Conservation (phyloP, 495 filamentous ascomycete genomes). For the Aspergillus asperescens region DNA sequence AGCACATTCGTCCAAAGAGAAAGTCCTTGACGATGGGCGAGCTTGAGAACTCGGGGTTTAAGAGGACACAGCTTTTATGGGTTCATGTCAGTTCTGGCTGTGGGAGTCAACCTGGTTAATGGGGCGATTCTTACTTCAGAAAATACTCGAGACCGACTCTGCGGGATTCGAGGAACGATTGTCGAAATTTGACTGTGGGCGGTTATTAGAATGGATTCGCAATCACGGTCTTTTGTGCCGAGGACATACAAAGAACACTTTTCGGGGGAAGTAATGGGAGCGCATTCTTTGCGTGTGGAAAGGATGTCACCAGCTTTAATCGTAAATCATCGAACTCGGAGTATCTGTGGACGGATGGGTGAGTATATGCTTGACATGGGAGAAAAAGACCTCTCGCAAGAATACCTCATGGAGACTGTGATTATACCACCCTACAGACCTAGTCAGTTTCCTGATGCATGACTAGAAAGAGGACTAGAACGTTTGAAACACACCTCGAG, state of each 20-base stretch:
- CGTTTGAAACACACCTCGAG: conserved; percentile 52
- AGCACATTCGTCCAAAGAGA: conserved; percentile 47
- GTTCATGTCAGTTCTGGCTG: background rate
- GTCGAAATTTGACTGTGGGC: conserved; percentile 55
- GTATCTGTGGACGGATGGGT: conserved; percentile 42
- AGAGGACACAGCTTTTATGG: conserved; percentile 52
- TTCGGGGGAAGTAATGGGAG: conserved; percentile 66
- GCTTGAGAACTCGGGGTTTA: conserved; percentile 66
- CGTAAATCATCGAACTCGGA: conserved; percentile 68
- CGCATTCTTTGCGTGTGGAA: conserved; percentile 59
- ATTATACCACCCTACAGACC: conserved; percentile 52
- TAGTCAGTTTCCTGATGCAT: conserved; percentile 13
- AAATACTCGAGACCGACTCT: conserved; percentile 65
- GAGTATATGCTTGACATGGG: background rate
- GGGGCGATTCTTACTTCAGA: conserved; percentile 52
- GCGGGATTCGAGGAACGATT: conserved; percentile 61
- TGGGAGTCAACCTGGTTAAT: background rate
- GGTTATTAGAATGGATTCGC: conserved; percentile 13
- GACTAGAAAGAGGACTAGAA: background rate
- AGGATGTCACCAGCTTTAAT: conserved; percentile 52
- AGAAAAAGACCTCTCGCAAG: background rate
- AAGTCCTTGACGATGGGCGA: conserved; percentile 68
- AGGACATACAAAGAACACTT: conserved; percentile 58
- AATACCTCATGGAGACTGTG: conserved; percentile 54
- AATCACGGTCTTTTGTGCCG: background rate